Conservation (phyloP, 352 stramenopile genomes). For the Pythium rishiriense region DNA sequence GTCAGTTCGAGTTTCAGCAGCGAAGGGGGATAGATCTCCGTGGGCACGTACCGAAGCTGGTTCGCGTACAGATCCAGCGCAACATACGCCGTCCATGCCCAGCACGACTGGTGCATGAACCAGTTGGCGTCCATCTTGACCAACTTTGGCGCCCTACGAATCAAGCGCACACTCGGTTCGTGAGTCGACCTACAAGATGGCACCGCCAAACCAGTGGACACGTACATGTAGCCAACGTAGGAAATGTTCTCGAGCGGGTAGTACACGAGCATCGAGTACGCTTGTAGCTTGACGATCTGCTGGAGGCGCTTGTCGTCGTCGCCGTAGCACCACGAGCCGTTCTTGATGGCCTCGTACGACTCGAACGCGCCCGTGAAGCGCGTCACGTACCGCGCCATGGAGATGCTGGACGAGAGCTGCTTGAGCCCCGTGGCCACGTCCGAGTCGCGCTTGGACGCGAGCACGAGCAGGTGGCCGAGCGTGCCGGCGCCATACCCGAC, state of each 20-base stretch:
- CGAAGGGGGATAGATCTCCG: neutral
- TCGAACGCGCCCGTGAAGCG: conserved; percentile 79
- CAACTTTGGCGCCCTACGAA: conserved; percentile 68
- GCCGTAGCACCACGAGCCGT: conserved; percentile 73
- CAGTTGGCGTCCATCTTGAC: conserved; percentile 73
- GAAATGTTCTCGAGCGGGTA: conserved; percentile 86
- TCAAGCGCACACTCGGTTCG: neutral
- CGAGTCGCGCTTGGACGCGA: conserved; percentile 45
- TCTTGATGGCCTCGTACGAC: conserved; percentile 70
- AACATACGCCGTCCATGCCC: conserved; percentile 73
- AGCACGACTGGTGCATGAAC: conserved; percentile 68
- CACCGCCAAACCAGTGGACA: neutral
- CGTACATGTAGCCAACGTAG: conserved; percentile 83
- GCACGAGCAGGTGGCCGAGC: conserved; percentile 53
- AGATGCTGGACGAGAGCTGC: conserved; percentile 69
- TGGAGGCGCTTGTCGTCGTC: conserved; percentile 69
- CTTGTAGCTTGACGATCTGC: conserved; percentile 61
- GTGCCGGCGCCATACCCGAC: conserved; percentile 71
- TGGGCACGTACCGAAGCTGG: conserved; percentile 50
- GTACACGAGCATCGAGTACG: conserved; percentile 83
- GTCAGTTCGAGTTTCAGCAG: neutral
- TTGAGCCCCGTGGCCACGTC: conserved; percentile 57
- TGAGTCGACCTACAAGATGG: neutral
- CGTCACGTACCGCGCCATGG: conserved; percentile 76
- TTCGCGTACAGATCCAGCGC: conserved; percentile 81